phyloP scores from a whole-genome alignment of 2,329 filamentous ascomycete genomes.

The Amauroascus verrucosus region DNA sequence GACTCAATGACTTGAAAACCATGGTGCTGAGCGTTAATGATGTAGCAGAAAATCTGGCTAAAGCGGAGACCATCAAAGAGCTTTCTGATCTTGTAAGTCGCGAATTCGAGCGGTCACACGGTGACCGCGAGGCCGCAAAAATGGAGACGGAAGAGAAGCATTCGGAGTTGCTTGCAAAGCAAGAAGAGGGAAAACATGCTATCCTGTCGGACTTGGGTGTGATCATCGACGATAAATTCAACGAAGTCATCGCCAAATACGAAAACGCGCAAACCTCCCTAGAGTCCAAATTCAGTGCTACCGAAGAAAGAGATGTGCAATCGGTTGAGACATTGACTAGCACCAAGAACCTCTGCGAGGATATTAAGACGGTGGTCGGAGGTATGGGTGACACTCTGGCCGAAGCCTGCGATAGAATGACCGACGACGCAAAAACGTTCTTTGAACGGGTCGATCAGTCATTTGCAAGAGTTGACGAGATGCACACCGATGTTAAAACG shows the following conservation, averaged over 20 bases:
- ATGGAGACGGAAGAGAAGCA: constrained; percentile 60
- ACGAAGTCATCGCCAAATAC: constrained; percentile 73
- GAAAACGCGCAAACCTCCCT: constrained; percentile 69
- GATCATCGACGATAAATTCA: constrained; percentile 66
- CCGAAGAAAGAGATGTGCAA: constrained; percentile 61
- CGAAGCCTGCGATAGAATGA: constrained; percentile 75
- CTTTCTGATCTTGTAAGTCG: constrained; percentile 65
- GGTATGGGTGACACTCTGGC: constrained; percentile 71
- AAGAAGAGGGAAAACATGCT: constrained; percentile 48
- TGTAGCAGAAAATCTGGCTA: constrained; percentile 37
- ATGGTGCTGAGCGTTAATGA: constrained; percentile 61
- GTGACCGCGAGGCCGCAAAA: constrained; percentile 67
- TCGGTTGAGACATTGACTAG: constrained; percentile 63
- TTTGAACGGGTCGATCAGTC: constrained; percentile 75
- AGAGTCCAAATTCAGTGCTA: constrained; percentile 62
- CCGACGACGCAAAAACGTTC: constrained; percentile 76
- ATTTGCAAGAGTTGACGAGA: constrained; percentile 61
- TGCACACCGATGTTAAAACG: constrained; percentile 57
- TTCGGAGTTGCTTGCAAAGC: constrained; percentile 46
- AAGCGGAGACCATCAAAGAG: constrained; percentile 55
- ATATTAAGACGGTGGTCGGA: constrained; percentile 76
- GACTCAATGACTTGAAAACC: constrained; percentile 45
- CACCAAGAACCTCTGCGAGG: constrained; percentile 73
- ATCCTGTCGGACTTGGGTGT: constrained; percentile 45
- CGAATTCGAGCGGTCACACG: constrained; percentile 80